A percentile compares a stretch with the other conserved stretches of the same genome.
Evolutionary conservation across 108 stramenopile species (phyloP).

Genomic region (Chaetoceros muelleri): DNA sequence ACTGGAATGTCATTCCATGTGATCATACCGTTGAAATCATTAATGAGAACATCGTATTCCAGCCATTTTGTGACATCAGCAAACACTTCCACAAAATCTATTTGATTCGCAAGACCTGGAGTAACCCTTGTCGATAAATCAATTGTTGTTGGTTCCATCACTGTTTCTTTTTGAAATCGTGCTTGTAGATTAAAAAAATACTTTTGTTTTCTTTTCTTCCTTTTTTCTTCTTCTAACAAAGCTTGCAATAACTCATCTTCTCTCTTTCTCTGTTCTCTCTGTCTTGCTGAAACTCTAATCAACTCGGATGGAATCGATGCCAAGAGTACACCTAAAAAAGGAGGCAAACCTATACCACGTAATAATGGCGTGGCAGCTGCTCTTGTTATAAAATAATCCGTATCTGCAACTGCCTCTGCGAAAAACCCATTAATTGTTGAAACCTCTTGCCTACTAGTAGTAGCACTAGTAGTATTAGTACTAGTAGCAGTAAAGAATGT

Average conservation of each 20-base stretch:
- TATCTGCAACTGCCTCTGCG: constrained; percentile 55
- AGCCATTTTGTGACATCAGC: constrained; percentile 70
- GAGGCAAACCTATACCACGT: constrained; percentile 47
- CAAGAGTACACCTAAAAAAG: constrained; percentile 34
- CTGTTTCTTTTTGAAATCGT: neutral
- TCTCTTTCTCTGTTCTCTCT: constrained; percentile 20
- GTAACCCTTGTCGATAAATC: neutral
- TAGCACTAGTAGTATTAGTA: neutral
- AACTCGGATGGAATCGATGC: constrained; percentile 59
- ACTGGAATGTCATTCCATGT: constrained; percentile 18
- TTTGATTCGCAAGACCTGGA: neutral
- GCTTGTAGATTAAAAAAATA: neutral
- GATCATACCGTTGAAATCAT: constrained; percentile 40
- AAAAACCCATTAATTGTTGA: constrained; percentile 11
- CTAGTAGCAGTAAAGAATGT: too few relatives aligned
- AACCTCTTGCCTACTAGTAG: too few relatives aligned
- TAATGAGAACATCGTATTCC: constrained; percentile 59
- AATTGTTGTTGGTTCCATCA: constrained; percentile 2
- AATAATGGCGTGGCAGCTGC: constrained; percentile 45
- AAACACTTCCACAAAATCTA: constrained; percentile 63
- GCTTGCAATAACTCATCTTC: constrained; percentile 26
- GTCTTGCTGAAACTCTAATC: constrained; percentile 29
- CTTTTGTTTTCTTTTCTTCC: constrained; percentile 9
- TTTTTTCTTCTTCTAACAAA: constrained; percentile 33
- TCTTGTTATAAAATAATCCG: constrained; percentile 67